phyloP scores from a whole-genome alignment of 225 moss, liverwort and hornwort genomes.

The Bryoerythrophyllum caledonicum region DNA sequence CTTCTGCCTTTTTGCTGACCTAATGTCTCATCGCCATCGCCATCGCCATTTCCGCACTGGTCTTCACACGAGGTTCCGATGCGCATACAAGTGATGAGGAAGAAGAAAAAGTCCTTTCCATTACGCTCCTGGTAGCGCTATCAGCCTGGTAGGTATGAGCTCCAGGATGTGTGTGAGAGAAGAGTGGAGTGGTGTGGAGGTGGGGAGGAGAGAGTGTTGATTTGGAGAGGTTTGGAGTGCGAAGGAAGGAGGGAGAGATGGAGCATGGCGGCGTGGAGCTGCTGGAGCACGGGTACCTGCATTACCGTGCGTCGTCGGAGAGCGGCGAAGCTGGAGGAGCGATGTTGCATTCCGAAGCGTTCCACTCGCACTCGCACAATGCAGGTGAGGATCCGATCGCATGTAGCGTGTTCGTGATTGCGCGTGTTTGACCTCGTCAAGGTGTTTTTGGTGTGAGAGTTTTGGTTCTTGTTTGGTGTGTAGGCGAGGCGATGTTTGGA shows the following conservation, averaged over 20 bases:
- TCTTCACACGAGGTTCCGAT: background rate
- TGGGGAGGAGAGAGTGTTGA: slow-evolving; percentile 3
- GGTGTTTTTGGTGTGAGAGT: background rate
- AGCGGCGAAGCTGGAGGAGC: slow-evolving; percentile 11
- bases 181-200: background rate
- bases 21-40: background rate
- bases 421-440: background rate
- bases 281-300: background rate
- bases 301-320: slow-evolving; percentile 12
- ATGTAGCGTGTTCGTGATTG: background rate
- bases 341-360: background rate
- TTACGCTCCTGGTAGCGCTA: background rate
- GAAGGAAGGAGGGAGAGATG: background rate
- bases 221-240: background rate
- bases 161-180: background rate
- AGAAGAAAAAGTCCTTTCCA: background rate
- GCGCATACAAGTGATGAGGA: background rate
- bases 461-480: background rate
- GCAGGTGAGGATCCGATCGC: slow-evolving; percentile 27
- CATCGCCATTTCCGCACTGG: background rate
- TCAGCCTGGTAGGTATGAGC: background rate
- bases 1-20: background rate
- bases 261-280: background rate
- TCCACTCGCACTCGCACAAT: slow-evolving; percentile 13
- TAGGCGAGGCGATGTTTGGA: slow-evolving; percentile 22